phyloP scores from a whole-genome alignment of 108 stramenopile genomes.

The Stephanodiscus triporus region DNA sequence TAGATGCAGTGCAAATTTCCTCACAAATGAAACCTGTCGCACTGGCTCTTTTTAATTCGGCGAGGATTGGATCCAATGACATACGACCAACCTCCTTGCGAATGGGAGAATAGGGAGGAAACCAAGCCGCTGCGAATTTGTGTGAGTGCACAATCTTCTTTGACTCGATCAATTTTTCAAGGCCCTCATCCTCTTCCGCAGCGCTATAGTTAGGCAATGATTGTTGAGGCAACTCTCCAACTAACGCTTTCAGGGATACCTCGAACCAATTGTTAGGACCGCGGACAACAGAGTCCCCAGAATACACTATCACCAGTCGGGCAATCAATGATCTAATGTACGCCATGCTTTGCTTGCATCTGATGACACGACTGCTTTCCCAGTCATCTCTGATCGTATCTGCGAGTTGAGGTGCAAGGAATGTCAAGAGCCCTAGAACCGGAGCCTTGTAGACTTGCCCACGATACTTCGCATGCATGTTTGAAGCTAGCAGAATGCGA shows the following conservation, averaged over 20 bases:
- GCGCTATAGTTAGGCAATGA: conserved; percentile 8
- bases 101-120: conserved; percentile 63
- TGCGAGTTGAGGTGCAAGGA: conserved; percentile 75
- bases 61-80: conserved; percentile 61
- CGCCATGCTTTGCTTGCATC: conserved; percentile 69
- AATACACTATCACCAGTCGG: conserved; percentile 72
- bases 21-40: conserved; percentile 75
- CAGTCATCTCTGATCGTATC: conserved; percentile 82
- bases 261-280: conserved; percentile 38
- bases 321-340: conserved; percentile 75
- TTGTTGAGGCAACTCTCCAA: conserved; percentile 50
- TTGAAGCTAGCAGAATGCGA: conserved; percentile 68
- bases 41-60: conserved; percentile 55
- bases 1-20: conserved; percentile 80
- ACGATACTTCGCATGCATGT: conserved; percentile 41
- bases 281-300: conserved; percentile 20
- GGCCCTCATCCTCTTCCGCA: conserved; percentile 48
- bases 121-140: conserved; percentile 65
- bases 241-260: conserved; percentile 60
- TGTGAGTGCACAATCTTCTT: conserved; percentile 66
- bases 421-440: conserved; percentile 62
- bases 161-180: conserved; percentile 51
- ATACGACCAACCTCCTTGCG: conserved; percentile 71
- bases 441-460: conserved; percentile 51
- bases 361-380: conserved; percentile 70